Base-by-base conservation (phyloP, 2,329 filamentous ascomycete genomes). In the Colletotrichum orbiculare region DNA sequence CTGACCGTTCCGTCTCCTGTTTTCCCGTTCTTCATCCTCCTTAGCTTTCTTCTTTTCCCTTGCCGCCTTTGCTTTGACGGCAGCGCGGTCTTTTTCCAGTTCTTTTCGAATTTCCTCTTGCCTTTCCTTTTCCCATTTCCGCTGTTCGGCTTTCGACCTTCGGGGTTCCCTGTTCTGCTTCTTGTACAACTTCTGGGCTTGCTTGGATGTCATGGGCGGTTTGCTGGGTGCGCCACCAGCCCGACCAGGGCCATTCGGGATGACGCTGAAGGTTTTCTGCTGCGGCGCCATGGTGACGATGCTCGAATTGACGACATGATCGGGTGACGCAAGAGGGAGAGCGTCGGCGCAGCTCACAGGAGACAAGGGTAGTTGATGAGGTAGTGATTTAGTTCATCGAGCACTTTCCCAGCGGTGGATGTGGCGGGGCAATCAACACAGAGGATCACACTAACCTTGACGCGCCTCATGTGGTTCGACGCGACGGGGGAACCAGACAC, bases 1-100 rank as follows among this genome's bases (percentile, higher is more conserved):
- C 63, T 86, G 61, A 0, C 86, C 84, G 58, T 78, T 82, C 67
- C 78, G 83, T 70, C 76, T 84, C 75, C 82, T 85, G 55, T 78
- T 81, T n/a, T 83, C 81, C 48, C 75, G 77, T 63, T 83, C 82
- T 8, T 79, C 79, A 34, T 79, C 73, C 53, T 86, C 85, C 70
- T 83, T 87, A 13, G 81, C 83, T 64, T 81, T 83, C 73, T 86
- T 88, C 74, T 81, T 85, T 43, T 89, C 86, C 33, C 86, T 75
- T 2, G 80, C 79, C 8, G 78, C 72, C 57, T 79, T 80, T 2
- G 86, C 86, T 63, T 82, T 82, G 3, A 78, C 76, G 15, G 81
- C 77, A 1, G 79, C 77, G 68, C 79, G 81, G 69, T 82, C 84
- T 72, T 79, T 82, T 70, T 84, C 84, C 33, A 82, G 78, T 70